A percentile compares a stretch with the other conserved stretches of the same genome.
These are phyloP conservation scores for Carex parvula DNA, from an alignment of 176 grass and related monocot species.

Conservation along the genomic window DNA sequence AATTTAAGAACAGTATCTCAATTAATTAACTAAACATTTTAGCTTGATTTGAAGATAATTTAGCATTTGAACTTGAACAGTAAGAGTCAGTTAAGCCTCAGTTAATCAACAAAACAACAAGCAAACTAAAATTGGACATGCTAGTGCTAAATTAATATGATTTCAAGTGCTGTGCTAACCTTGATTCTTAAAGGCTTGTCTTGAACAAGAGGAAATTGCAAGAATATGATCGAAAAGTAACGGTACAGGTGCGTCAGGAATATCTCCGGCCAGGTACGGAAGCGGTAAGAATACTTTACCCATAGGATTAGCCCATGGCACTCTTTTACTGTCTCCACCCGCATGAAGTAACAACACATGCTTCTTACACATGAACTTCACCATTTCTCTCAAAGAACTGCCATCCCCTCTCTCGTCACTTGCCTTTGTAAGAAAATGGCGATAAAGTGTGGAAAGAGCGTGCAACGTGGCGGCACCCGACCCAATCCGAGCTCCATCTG, in stretches of 20 bases:
- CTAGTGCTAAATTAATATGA: neutral
- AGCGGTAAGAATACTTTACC: slow-evolving; percentile 87
- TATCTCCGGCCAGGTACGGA: slow-evolving; percentile 66
- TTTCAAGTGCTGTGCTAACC: slow-evolving; percentile 27
- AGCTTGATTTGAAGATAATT: neutral
- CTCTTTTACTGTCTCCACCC: slow-evolving; percentile 90
- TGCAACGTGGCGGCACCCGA: slow-evolving; percentile 93
- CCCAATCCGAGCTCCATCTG: slow-evolving; percentile 81
- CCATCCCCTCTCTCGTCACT: slow-evolving; percentile 30
- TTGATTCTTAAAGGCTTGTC: slow-evolving; percentile 86
- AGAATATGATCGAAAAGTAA: slow-evolving; percentile 93
- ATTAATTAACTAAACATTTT: neutral
- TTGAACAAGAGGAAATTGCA: slow-evolving; percentile 68
- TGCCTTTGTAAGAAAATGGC: slow-evolving; percentile 50
- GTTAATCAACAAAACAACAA: neutral
- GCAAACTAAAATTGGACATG: neutral
- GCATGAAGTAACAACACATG: slow-evolving; percentile 86
- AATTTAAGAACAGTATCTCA: neutral
- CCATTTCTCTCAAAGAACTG: slow-evolving; percentile 14
- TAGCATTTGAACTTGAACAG: neutral
- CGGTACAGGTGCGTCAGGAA: slow-evolving; percentile 69
- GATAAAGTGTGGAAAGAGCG: slow-evolving; percentile 49
- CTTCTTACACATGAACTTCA: slow-evolving; percentile 46
- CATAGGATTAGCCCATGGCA: slow-evolving; percentile 95
- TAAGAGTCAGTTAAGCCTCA: neutral